Base-by-base conservation (phyloP, 805 yeast species). In the Barnettozyma wickerhamii region DNA sequence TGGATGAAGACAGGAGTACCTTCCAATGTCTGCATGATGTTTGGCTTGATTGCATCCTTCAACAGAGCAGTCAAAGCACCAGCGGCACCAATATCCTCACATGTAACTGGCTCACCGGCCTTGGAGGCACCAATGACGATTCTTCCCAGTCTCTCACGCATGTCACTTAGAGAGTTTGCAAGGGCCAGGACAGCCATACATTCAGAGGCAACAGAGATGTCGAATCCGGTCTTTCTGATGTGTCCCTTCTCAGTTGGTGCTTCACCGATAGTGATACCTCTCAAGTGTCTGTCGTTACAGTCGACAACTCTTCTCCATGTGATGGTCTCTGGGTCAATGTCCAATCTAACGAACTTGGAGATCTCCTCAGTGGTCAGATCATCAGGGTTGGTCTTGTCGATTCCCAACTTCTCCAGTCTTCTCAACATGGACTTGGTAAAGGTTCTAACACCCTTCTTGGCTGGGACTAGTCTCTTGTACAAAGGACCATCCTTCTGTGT, bases 1-100 rank as follows among this genome's bases (percentile, higher is more conserved):
- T 91, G 98, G 15, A 91, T 96, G 57, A 91, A 80, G 18, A 91
- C 98, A 5, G 98, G 97, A 7, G 97, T 90, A 45, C 98, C 98
- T 67, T 91, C 97, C 47, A 91, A 74, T 36, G 96, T 87, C 67
- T 91, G 98, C 98, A 91, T 91, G 61, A 91, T 66, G 62, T 87
- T 91, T 50, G 98, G 98, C 69, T 90, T 91, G 62, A 91, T 81
- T 19, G 98, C 96, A 60, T 91, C 97, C 68, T 89, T 90, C 74
- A 91, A 71, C 57, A 91, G 73, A 13, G 98, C 97, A 37, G 96
- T 83, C 47, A 91, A 68, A 15, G 98, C 97, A 57, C 98, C 98
- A 20, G 95, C 96, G 64, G 87, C 80, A 26, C 97, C 96, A 53
- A 91, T 72, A 59, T 91, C 98, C 62, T 91, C 97, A 53, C 90